A percentile compares a stretch with the other conserved stretches of the same genome.
These are phyloP conservation scores for Mycosphaerella sp. DNA, from an alignment of 2,329 filamentous ascomycete genomes.

Conservation along the genomic window DNA sequence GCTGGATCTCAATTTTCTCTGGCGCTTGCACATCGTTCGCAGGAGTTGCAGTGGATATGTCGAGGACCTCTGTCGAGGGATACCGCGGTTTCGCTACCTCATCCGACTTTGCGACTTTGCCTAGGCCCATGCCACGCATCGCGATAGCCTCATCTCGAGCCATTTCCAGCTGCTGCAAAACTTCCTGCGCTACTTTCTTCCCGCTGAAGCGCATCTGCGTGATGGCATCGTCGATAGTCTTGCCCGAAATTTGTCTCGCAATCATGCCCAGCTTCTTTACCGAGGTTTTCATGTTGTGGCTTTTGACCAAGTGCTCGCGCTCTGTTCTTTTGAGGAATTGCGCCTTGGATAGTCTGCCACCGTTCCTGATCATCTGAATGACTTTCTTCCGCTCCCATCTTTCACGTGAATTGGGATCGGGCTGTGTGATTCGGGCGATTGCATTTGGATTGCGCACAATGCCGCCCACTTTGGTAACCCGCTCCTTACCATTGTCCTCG, in stretches of 20 bases:
- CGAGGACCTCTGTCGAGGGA: conserved; percentile 1
- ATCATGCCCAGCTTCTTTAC: conserved; percentile 87
- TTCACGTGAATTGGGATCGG: conserved; percentile 63
- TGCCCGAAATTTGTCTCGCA: conserved; percentile 82
- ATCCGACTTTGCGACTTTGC: conserved; percentile 26
- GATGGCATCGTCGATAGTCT: conserved; percentile 89
- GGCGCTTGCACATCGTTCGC: background rate
- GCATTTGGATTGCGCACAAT: conserved; percentile 43
- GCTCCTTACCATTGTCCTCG: conserved; percentile 17
- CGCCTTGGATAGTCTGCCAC: conserved; percentile 60
- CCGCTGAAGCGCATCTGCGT: conserved; percentile 91
- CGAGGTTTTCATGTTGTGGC: conserved; percentile 70
- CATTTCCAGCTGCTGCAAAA: conserved; percentile 70
- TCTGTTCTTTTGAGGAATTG: conserved; percentile 64
- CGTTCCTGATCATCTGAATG: conserved; percentile 63
- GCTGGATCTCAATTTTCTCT: conserved; percentile 52
- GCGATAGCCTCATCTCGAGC: conserved; percentile 77
- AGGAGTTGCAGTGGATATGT: conserved; percentile 4
- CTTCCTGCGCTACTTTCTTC: conserved; percentile 82
- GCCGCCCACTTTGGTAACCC: conserved; percentile 14
- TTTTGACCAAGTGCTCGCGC: conserved; percentile 54
- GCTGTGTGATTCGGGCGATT: conserved; percentile 63
- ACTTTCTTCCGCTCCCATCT: conserved; percentile 81
- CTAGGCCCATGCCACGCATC: conserved; percentile 75
- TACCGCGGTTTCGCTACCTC: conserved; percentile 14